These are phyloP conservation scores for Cryptococcus maquisensis DNA, from an alignment of 1,284 basidiomycete genomes.

Conservation along the genomic window DNA sequence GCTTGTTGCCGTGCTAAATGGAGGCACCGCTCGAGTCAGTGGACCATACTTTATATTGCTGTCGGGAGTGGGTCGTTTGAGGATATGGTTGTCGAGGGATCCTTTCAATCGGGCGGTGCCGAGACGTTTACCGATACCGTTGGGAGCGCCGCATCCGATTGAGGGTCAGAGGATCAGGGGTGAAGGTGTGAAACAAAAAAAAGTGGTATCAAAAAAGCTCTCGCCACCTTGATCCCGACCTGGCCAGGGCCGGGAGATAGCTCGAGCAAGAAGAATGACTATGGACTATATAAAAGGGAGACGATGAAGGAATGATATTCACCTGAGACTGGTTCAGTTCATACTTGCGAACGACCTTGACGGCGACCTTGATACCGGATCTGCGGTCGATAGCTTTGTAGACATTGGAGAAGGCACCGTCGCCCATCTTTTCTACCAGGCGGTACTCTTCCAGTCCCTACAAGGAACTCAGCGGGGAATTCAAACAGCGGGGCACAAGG, in stretches of 20 bases:
- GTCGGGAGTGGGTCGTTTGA: neutral
- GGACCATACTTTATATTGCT: neutral
- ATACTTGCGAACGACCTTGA: constrained; percentile 96
- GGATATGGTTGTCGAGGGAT: neutral
- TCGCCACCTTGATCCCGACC: constrained; percentile 34
- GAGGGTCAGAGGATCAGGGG: constrained; percentile 1
- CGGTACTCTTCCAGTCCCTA: constrained; percentile 74
- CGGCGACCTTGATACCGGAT: constrained; percentile 79
- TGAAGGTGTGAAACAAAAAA: constrained; percentile 16
- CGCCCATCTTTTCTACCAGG: constrained; percentile 90
- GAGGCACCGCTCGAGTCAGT: constrained; percentile 1
- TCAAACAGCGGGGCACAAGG: neutral
- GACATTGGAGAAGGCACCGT: constrained; percentile 97
- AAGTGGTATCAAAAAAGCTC: constrained; percentile 22
- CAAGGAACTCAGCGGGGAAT: constrained; percentile 3
- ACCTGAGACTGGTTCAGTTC: constrained; percentile 95
- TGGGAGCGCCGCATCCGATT: neutral
- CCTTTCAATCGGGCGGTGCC: neutral
- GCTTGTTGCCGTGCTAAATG: constrained; percentile 78
- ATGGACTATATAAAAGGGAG: constrained; percentile 24
- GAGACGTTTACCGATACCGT: neutral
- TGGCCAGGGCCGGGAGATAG: constrained; percentile 38
- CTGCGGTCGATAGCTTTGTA: constrained; percentile 84
- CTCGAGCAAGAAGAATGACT: constrained; percentile 23
- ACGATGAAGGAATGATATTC: constrained; percentile 51